Base-by-base conservation (phyloP, 352 stramenopile genomes). In the Phytophthora europaea region DNA sequence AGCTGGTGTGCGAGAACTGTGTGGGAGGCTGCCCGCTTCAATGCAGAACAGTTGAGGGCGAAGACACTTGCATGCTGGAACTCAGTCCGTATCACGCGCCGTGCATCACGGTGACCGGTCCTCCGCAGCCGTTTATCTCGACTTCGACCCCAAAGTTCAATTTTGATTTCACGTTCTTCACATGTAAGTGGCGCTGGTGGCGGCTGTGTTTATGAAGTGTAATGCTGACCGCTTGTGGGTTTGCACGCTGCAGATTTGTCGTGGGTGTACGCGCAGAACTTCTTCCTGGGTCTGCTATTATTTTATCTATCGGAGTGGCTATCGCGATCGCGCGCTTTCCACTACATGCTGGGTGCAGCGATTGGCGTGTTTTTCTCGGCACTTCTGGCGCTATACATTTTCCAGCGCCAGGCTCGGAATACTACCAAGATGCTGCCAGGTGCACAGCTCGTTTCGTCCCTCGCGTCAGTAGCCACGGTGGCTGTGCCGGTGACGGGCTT, bases 31-130 rank as follows among this genome's bases (percentile, higher is more conserved):
- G 89, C 53, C 52, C 66, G 22, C 76, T 91, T 1, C 75, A 87
- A 48, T 94, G 88, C 65, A 76, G 70, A n/a, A 40, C 79, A 22
- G 1, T 81, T 1, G 66, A 73, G 6, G 77, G 65, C 7, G 43
- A 76, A 47, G 67, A 72, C 31, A 38, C 57, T 13, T 93, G 85
- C 66, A 82, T 92, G 61, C 65, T 94, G 38, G 67, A 84, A 43
- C 71, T 94, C 13, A 96, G 89, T 63, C 89, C 89, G 61, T 94
- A 93, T 61, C 80, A 94, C 47, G 82, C 84, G n/a, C 89, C 89
- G 20, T 96, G 87, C 52, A 82, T 96, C 63, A 92, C 84, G n/a
- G 80, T 94, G 5, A 72, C 62, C 15, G 74, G 82, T 2, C 87
- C 86, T 2, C 65, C 66, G 20, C 81, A 92, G 65, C 82, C 84